Base-by-base conservation (phyloP, 1,139 yeast genomes). In the Pichia sp. region DNA sequence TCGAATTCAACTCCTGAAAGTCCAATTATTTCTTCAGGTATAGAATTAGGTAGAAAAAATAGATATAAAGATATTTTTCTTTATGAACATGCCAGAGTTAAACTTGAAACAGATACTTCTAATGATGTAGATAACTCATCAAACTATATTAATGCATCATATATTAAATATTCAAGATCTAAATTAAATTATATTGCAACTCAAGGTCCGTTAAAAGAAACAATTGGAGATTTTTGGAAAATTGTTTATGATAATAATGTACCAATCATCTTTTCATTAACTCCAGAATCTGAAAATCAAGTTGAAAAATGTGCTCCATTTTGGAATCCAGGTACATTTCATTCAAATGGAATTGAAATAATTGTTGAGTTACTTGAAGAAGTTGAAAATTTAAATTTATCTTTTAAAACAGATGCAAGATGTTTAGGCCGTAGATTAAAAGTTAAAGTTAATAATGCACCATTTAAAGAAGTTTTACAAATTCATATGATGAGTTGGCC, bases 171-270 rank as follows among this genome's bases (percentile, higher is more conserved):
- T 19, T 44, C 57, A 4, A 43, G 37, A 4, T 52, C 63, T 3
- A 48, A 55, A 10, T 52, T 49, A 15, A 65, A 63, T 41, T 71
- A 69, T 50, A 70, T 75, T 48, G 80, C 80, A 3, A 68, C 79
- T 0, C 81, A 76, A 47, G 80, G 80, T 13, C 81, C 81, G 4
- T 53, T 76, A 39, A 56, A 61, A 28, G 73, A 69, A 41, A 76
- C 81, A 0, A 66, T 70, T 47, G 80, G 80, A 2, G 81, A 76
- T 55, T 74, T 76, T 49, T 76, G 79, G 76, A 72, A 69, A 48
- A 65, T 73, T 43, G 60, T 72, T 6, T 56, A 68, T 31, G 68
- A 71, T 48, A 68, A 70, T 46, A 55, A 61, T 25, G 61, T 68
- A 11, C 64, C 69, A 13, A 42, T 75, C 6, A 63, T 75, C 10